phyloP scores from a whole-genome alignment of 768 basidiomycete species.

The Tulasnella sp. region DNA sequence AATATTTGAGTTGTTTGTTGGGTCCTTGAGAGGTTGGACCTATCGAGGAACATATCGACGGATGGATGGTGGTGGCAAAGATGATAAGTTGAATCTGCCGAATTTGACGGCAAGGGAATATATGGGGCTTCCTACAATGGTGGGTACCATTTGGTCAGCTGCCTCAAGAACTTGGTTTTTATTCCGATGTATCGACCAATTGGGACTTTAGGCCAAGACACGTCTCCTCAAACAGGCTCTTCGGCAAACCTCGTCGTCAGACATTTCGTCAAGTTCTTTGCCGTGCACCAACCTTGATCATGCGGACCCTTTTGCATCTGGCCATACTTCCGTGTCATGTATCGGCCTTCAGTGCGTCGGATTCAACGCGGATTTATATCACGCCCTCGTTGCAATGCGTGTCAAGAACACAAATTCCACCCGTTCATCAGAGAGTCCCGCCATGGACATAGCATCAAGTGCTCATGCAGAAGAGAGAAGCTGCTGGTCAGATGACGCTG shows the following conservation, averaged over 20 bases:
- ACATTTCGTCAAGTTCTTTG: not conserved
- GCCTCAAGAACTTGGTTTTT: not conserved
- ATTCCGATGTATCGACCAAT: not conserved
- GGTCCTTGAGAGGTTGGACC: not conserved
- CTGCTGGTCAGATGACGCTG: not conserved
- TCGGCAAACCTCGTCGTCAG: no score
- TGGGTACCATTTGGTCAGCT: not conserved
- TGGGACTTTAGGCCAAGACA: not conserved
- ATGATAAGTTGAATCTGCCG: not conserved
- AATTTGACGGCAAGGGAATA: conserved; percentile 1
- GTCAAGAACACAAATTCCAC: not conserved
- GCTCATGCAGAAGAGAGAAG: not conserved
- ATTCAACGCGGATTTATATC: conserved; percentile 7
- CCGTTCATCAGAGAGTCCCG: not conserved
- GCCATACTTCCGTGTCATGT: not conserved
- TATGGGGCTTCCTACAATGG: not conserved
- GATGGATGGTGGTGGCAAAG: not conserved
- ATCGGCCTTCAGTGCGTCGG: conserved; percentile 11
- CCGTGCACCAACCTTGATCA: not conserved
- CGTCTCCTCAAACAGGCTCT: not conserved
- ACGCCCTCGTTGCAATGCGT: not conserved
- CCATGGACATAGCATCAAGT: not conserved
- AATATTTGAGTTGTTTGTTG: conserved; percentile 9
- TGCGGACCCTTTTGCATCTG: not conserved
- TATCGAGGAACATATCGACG: conserved; percentile 8